A percentile compares a stretch with the other conserved stretches of the same genome.
Evolutionary conservation across 805 yeast species (phyloP).

Genomic region (Yamadazyma laniorum): DNA sequence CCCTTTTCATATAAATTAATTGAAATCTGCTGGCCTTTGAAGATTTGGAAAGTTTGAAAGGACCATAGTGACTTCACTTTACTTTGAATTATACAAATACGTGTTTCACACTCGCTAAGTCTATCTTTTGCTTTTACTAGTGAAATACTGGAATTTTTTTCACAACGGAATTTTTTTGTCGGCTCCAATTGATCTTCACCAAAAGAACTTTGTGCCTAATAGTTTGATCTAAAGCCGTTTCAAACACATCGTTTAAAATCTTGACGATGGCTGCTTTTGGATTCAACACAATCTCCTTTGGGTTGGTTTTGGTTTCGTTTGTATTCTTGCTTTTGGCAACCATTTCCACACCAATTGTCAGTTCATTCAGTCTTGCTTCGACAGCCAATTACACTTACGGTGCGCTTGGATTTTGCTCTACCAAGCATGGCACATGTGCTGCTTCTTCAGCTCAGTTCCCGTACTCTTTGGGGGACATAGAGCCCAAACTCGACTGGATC

Average conservation of each 20-base stretch:
- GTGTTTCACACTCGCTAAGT: too few relatives aligned
- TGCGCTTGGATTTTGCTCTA: conserved; percentile 61
- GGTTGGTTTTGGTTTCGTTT: conserved; percentile 51
- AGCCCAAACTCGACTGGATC: conserved; percentile 45
- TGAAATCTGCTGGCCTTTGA: too few relatives aligned
- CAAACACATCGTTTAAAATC: neutral
- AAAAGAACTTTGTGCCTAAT: neutral
- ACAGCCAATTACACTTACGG: conserved; percentile 53
- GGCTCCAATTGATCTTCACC: too few relatives aligned
- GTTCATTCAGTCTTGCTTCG: conserved; percentile 48
- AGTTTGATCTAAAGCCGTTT: neutral
- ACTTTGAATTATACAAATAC: too few relatives aligned
- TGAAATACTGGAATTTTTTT: too few relatives aligned
- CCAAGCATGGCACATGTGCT: conserved; percentile 34
- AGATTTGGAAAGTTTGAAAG: too few relatives aligned
- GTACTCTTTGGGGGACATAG: conserved; percentile 35
- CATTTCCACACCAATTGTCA: conserved; percentile 59
- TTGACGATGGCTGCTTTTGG: conserved; percentile 4
- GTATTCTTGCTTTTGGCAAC: conserved; percentile 63
- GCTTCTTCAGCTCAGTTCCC: conserved; percentile 41
- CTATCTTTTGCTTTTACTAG: too few relatives aligned
- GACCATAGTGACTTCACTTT: too few relatives aligned
- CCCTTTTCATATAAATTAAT: conserved; percentile 3
- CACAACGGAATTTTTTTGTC: too few relatives aligned
- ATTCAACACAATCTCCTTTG: conserved; percentile 17